Percentiles rank a stretch among this genome's conserved stretches.
Evolutionary conservation across 1,284 basidiomycete genomes (phyloP).

Genomic region (Ceratobasidium papillatum): DNA sequence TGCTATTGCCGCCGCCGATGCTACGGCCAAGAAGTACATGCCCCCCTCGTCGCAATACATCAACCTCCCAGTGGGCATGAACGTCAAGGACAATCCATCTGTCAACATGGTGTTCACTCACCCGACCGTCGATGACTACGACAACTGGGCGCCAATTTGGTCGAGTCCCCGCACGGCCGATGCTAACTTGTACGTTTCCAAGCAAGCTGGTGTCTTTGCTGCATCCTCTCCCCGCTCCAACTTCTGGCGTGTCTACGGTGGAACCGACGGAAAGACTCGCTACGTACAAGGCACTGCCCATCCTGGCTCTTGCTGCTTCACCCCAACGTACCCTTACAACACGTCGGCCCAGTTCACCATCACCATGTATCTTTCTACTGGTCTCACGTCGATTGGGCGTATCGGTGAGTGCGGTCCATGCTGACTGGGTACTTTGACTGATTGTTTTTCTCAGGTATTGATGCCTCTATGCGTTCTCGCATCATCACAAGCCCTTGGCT

Average conservation of each 20-base stretch:
- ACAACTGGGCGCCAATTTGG: constrained; percentile 70
- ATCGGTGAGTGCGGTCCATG: constrained; percentile 54
- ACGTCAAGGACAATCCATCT: constrained; percentile 69
- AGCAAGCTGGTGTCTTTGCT: constrained; percentile 65
- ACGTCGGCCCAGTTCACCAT: constrained; percentile 64
- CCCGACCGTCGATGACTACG: constrained; percentile 66
- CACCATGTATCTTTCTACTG: constrained; percentile 62
- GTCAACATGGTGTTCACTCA: constrained; percentile 69
- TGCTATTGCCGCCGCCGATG: constrained; percentile 59
- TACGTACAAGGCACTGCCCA: constrained; percentile 69
- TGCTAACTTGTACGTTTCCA: constrained; percentile 61
- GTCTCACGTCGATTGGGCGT: constrained; percentile 68
- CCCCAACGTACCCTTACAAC: constrained; percentile 63
- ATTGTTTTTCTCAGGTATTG: constrained; percentile 45
- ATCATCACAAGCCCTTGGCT: constrained; percentile 67
- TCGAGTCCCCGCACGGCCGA: constrained; percentile 63
- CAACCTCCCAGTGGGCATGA: constrained; percentile 64
- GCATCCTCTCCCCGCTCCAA: constrained; percentile 67
- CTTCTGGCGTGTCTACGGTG: constrained; percentile 66
- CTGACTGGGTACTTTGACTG: neutral
- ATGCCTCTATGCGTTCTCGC: constrained; percentile 60
- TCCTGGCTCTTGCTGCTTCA: constrained; percentile 66
- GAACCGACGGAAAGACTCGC: constrained; percentile 59
- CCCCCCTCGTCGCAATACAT: constrained; percentile 65
- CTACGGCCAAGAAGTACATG: constrained; percentile 58